Conservation (phyloP, 169 alveolate genomes). For the Blepharisma undulans region DNA sequence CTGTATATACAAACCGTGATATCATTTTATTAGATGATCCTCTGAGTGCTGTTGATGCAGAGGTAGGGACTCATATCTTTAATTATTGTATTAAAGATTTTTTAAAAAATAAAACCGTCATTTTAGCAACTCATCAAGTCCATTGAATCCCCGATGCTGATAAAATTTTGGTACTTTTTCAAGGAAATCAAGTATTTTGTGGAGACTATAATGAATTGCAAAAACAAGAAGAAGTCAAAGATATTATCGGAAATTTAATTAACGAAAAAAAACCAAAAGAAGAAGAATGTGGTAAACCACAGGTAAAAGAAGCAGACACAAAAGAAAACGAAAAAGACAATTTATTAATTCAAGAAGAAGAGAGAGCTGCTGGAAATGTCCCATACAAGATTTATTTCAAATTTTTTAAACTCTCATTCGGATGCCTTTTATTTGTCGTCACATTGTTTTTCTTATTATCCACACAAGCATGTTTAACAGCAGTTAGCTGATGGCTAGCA, state of each 20-base stretch:
- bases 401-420: background rate
- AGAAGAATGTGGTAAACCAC: background rate
- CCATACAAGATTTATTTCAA: background rate
- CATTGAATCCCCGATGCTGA: background rate
- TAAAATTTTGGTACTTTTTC: background rate
- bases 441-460: background rate
- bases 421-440: background rate
- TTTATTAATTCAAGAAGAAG: background rate
- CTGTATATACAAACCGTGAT: constrained; percentile 80
- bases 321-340: background rate
- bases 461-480: background rate
- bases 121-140: constrained; percentile 69
- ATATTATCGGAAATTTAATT: background rate
- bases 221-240: background rate
- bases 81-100: constrained; percentile 61
- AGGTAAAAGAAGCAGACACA: background rate
- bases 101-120: constrained; percentile 67
- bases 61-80: constrained; percentile 84
- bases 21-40: constrained; percentile 89
- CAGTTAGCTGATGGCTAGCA: background rate
- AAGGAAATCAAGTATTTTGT: background rate
- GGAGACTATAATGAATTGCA: background rate
- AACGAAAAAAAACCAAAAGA: background rate
- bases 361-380: background rate
- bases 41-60: constrained; percentile 88